Base-by-base conservation (phyloP, 2,329 filamentous ascomycete species). In the Colletotrichum lentis region DNA sequence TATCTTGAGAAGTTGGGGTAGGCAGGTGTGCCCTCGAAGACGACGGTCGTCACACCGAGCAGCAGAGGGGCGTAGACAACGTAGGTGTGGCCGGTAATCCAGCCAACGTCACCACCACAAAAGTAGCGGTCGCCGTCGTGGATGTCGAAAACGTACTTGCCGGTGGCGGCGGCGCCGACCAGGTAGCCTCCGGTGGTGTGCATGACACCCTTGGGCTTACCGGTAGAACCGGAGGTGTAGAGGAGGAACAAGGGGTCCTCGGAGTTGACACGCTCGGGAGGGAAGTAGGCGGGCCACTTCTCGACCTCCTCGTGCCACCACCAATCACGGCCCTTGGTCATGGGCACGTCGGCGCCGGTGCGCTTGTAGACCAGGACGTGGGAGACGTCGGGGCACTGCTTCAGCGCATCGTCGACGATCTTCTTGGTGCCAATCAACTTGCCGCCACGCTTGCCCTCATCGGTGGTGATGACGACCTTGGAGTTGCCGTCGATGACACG, bases 281-380 rank as follows among this genome's bases (percentile, higher is more conserved):
- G 85, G 76, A 96, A 90, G 85, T 98, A 98, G 74, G 89, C 86
- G 71, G 96, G 96, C 88, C 93, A 98, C 84, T 97, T 98, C 79
- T 96, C 93, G 63, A 95, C 90, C 86, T 98, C 95, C 83, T 98
- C 96, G 80, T 98, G 94, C 96, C 96, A 99, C 96, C 96, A 99
- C 77, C 88, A 86, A 80, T 99, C 96, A 76, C 96, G 90, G 72
- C 93, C 94, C 73, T 88, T 81, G 60, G 93, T 97, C 92, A 91
- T 95, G 71, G 95, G 94, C 22, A 98, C 90, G 61, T 97, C 94
- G 56, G 94, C 90, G 60, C 95, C 95, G 44, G 96, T 99, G 74
- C 96, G 92, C 87, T 97, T 95, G 86, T 90, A 98, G 64, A 99
- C 96, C 46, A 99, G 85, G 74, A 93, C 92, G 80, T 92, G 89